Evolutionary conservation across 139 green algal species (phyloP).

Genomic region (Pleodorina starrii): DNA sequence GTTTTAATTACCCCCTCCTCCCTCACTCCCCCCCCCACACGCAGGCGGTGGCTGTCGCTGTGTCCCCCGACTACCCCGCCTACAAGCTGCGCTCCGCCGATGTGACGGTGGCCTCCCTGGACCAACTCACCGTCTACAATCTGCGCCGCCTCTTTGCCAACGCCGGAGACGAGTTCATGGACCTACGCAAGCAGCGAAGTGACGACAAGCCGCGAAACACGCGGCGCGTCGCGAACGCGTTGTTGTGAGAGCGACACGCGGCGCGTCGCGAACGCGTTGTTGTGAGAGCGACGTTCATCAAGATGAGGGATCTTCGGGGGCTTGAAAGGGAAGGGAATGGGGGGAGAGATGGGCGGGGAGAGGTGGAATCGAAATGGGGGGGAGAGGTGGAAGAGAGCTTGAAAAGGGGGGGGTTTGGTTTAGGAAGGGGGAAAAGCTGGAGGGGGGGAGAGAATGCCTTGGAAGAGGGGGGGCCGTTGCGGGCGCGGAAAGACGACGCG

Average conservation of each 20-base stretch:
- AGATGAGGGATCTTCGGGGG: too few species aligned
- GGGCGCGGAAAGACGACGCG: too few species aligned
- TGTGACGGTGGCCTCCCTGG: constrained; percentile 80
- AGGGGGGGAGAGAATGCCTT: too few species aligned
- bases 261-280: not conserved
- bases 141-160: constrained; percentile 81
- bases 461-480: too few species aligned
- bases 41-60: constrained; percentile 39
- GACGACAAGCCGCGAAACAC: not conserved
- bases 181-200: constrained; percentile 48
- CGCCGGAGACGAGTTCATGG: constrained; percentile 71
- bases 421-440: too few species aligned
- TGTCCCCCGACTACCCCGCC: constrained; percentile 39
- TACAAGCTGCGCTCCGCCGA: constrained; percentile 83
- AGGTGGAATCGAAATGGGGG: too few species aligned
- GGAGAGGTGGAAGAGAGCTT: too few species aligned
- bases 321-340: too few species aligned
- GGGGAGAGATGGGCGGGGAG: too few species aligned
- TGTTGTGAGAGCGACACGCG: not conserved
- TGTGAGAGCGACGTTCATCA: too few species aligned
- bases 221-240: not conserved
- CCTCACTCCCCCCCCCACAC: not conserved
- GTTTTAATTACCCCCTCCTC: too few species aligned
- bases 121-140: constrained; percentile 91
- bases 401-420: too few species aligned